A percentile compares a stretch with the other conserved stretches of the same genome.
Conservation (phyloP, 2,329 filamentous ascomycete genomes). For the Xylaria sp. region DNA sequence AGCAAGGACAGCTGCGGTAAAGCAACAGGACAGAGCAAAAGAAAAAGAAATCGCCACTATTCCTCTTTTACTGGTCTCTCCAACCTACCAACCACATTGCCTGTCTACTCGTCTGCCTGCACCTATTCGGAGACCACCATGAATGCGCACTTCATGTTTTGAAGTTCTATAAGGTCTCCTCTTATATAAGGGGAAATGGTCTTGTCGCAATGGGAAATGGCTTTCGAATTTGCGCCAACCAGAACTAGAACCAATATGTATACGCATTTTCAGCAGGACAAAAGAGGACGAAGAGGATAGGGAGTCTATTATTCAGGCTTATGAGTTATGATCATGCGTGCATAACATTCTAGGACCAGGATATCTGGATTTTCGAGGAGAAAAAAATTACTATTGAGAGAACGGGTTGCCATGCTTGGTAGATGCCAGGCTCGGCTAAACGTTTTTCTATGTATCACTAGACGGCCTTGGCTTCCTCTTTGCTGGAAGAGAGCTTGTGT, state of each 20-base stretch:
- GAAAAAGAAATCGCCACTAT: constrained; percentile 6
- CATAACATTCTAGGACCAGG: neutral
- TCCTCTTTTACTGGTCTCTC: neutral
- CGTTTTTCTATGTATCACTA: constrained; percentile 29
- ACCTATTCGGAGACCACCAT: neutral
- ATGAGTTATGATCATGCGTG: neutral
- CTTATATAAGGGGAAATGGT: neutral
- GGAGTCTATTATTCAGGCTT: neutral
- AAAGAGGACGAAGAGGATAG: neutral
- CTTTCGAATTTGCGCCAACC: neutral
- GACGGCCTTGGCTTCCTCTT: constrained; percentile 4
- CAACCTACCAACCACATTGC: neutral
- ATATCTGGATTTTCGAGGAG: constrained; percentile 2
- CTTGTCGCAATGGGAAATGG: neutral
- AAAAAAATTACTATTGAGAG: neutral
- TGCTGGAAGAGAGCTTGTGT: neutral
- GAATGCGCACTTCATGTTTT: neutral
- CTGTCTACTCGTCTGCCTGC: neutral
- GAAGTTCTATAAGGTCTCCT: neutral
- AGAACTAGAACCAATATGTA: neutral
- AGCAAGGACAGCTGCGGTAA: constrained; percentile 56
- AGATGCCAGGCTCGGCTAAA: neutral
- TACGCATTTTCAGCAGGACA: neutral
- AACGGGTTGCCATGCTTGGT: constrained; percentile 1
- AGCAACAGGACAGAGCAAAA: neutral